A percentile compares a stretch with the other conserved stretches of the same genome.
Evolutionary conservation across 805 yeast species (phyloP).

Genomic region (Monosporozyma siamensis): DNA sequence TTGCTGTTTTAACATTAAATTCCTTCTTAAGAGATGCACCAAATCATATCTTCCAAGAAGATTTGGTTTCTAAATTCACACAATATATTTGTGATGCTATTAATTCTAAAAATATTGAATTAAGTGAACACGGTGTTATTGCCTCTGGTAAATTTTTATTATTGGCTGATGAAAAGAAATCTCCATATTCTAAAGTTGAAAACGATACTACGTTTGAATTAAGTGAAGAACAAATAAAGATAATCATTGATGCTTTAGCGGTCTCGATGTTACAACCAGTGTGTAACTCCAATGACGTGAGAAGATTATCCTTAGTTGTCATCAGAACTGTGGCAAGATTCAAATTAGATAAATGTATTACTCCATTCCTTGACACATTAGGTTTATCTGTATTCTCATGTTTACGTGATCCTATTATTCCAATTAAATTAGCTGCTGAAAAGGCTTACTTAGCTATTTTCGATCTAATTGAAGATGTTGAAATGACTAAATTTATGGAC

Average conservation of each 20-base stretch:
- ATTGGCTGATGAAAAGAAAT: constrained; percentile 35
- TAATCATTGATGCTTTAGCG: constrained; percentile 46
- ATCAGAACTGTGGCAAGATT: constrained; percentile 64
- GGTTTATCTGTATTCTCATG: constrained; percentile 72
- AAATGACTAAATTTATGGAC: constrained; percentile 40
- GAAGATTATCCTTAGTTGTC: constrained; percentile 70
- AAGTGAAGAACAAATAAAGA: constrained; percentile 33
- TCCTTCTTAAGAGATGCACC: constrained; percentile 76
- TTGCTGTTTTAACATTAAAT: constrained; percentile 64
- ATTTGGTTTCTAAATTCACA: constrained; percentile 41
- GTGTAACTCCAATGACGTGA: constrained; percentile 60
- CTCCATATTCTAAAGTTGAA: constrained; percentile 29
- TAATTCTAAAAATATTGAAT: constrained; percentile 34
- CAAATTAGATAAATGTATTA: constrained; percentile 41
- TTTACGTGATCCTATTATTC: constrained; percentile 80
- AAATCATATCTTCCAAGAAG: constrained; percentile 46
- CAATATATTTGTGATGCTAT: constrained; percentile 41
- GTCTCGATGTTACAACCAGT: constrained; percentile 41
- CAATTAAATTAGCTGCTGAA: constrained; percentile 90
- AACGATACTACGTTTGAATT: constrained; percentile 31
- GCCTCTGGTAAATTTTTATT: constrained; percentile 78
- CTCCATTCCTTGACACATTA: constrained; percentile 45
- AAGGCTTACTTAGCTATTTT: constrained; percentile 72
- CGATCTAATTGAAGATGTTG: constrained; percentile 58
- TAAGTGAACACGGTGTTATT: constrained; percentile 65